Evolutionary conservation across 2,329 filamentous ascomycete genomes (phyloP).

Genomic region (Lithohypha guttulata): DNA sequence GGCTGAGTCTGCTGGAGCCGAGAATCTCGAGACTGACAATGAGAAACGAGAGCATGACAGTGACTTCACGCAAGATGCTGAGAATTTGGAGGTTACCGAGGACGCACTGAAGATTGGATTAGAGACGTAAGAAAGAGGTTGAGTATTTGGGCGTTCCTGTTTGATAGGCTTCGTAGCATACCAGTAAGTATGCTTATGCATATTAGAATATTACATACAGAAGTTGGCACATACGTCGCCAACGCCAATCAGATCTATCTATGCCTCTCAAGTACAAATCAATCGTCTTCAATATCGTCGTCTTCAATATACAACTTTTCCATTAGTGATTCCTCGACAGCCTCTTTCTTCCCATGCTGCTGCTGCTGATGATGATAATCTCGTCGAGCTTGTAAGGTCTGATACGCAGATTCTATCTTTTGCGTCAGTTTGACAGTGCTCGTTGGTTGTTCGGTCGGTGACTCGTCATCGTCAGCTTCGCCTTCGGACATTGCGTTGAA

Average conservation of each 20-base stretch:
- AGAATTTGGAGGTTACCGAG: too few species aligned
- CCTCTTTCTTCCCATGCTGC: conserved; percentile 12
- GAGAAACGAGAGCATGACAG: not conserved
- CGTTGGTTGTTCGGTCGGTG: conserved; percentile 14
- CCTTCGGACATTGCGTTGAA: conserved; percentile 40
- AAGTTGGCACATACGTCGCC: too few species aligned
- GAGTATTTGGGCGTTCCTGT: too few species aligned
- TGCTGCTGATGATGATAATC: conserved; percentile 3
- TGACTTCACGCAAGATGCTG: not conserved
- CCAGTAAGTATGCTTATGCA: too few species aligned
- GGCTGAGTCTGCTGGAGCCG: not conserved
- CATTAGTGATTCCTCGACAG: conserved; percentile 37
- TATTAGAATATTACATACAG: too few species aligned
- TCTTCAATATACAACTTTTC: conserved; percentile 65
- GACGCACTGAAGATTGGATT: too few species aligned
- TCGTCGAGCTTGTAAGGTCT: conserved; percentile 2
- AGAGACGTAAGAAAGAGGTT: too few species aligned
- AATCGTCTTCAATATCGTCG: conserved; percentile 71
- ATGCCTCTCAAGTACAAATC: too few species aligned
- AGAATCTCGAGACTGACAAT: too few species aligned
- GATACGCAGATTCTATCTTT: conserved; percentile 5
- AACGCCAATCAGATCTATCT: too few species aligned
- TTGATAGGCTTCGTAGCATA: too few species aligned
- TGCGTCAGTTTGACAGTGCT: conserved; percentile 3
- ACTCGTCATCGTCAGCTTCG: conserved; percentile 29